Evolutionary conservation across 2,329 filamentous ascomycete genomes (phyloP).

Genomic region (Polychaeton citri): DNA sequence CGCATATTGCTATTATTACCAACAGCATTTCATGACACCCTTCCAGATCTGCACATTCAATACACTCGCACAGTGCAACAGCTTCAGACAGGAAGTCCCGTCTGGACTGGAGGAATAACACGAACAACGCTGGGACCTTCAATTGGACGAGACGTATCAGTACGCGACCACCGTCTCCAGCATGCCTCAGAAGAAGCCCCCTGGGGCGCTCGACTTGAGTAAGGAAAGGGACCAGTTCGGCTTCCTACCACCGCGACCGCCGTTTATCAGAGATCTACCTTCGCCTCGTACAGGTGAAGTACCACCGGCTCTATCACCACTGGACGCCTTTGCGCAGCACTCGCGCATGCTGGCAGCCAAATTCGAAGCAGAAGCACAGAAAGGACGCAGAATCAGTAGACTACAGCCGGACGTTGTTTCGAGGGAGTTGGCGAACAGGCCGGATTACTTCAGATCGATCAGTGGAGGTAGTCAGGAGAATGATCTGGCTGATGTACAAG

Average conservation of each 20-base stretch:
- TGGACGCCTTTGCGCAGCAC: slow-evolving; percentile 90
- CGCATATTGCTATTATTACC: no score
- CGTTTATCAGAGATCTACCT: slow-evolving; percentile 26
- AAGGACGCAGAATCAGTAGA: slow-evolving; percentile 69
- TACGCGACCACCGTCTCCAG: neutral
- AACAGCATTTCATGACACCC: no score
- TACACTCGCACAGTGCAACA: no score
- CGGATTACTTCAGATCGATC: slow-evolving; percentile 70
- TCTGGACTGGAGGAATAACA: neutral
- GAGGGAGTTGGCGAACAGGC: slow-evolving; percentile 64
- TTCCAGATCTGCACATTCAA: no score
- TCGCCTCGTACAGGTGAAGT: slow-evolving; percentile 43
- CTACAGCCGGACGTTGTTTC: slow-evolving; percentile 71
- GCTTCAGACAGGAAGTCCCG: no score
- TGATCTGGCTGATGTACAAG: slow-evolving; percentile 17
- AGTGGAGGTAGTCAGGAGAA: slow-evolving; percentile 35
- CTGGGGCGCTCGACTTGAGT: slow-evolving; percentile 9
- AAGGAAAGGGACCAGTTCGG: slow-evolving; percentile 5
- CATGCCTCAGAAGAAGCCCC: slow-evolving; percentile 3
- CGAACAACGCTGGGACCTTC: neutral
- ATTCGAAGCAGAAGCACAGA: slow-evolving; percentile 60
- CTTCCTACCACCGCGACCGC: slow-evolving; percentile 13
- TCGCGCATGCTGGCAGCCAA: slow-evolving; percentile 77
- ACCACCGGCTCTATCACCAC: slow-evolving; percentile 79
- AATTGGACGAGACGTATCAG: neutral